Conservation (phyloP, 148 eudicot genomes). For the Beta vulgaris region DNA sequence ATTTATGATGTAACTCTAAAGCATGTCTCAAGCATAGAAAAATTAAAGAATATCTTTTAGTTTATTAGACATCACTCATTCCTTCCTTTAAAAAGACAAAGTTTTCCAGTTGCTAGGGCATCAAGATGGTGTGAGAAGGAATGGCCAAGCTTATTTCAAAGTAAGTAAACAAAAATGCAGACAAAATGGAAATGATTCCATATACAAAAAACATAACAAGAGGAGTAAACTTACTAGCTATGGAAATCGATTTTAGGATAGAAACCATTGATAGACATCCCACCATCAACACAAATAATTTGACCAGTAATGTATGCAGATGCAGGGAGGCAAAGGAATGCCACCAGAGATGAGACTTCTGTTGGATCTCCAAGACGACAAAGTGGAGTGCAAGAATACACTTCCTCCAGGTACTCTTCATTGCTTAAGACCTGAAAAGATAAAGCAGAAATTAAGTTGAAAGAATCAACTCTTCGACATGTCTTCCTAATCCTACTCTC, state of each 20-base stretch:
- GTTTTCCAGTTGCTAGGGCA: background rate
- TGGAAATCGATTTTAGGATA: constrained; percentile 38
- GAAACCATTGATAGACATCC: constrained; percentile 49
- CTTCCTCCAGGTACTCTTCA: constrained; percentile 37
- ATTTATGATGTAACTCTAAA: no score
- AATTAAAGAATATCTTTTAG: no score
- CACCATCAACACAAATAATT: constrained; percentile 44
- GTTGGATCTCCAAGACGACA: constrained; percentile 44
- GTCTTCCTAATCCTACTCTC: background rate
- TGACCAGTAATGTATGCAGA: constrained; percentile 49
- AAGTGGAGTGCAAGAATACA: constrained; percentile 40
- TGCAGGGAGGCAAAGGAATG: constrained; percentile 52
- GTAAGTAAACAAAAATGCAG: background rate
- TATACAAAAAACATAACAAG: background rate
- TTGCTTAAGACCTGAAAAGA: constrained; percentile 35
- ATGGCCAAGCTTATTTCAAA: background rate
- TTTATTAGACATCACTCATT: no score
- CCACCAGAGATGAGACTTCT: constrained; percentile 46
- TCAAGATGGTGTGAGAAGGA: background rate
- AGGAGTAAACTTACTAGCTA: constrained; percentile 20
- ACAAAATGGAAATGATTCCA: background rate
- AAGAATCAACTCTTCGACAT: background rate
- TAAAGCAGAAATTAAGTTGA: constrained; percentile 5
- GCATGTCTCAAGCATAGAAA: no score
- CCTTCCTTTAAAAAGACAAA: no score